Percentiles rank a stretch among this genome's conserved stretches.
phyloP scores from a whole-genome alignment of 2,329 filamentous ascomycete species.

The Neopestalotiopsis sp. region DNA sequence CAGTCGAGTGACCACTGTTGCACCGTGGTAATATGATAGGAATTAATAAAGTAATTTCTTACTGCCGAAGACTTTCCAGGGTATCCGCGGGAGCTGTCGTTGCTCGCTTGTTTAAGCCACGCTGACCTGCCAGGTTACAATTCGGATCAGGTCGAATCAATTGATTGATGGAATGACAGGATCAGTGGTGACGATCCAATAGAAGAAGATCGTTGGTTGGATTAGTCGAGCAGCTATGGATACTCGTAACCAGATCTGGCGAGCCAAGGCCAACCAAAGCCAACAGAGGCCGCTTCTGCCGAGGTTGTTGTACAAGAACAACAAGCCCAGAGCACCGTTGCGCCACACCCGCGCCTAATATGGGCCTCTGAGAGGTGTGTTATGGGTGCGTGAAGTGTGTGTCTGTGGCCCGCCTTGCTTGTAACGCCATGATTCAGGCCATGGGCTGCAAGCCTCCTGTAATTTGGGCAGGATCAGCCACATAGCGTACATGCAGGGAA shows the following conservation, averaged over 20 bases:
- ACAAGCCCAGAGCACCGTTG: neutral
- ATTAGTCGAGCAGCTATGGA: neutral
- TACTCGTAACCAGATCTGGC: neutral
- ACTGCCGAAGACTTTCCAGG: neutral
- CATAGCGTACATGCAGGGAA: neutral
- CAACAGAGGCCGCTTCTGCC: neutral
- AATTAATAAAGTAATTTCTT: neutral
- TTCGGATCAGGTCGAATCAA: neutral
- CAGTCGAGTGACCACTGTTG: neutral
- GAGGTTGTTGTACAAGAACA: neutral
- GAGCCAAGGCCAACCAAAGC: neutral
- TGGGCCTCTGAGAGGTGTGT: neutral
- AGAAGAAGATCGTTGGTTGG: neutral
- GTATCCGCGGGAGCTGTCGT: neutral
- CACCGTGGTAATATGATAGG: neutral
- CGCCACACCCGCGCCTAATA: neutral
- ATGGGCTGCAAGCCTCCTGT: neutral
- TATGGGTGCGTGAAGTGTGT: neutral
- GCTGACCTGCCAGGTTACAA: neutral
- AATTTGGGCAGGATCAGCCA: constrained; percentile 1
- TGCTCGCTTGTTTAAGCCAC: neutral
- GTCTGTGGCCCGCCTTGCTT: neutral
- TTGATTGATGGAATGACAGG: neutral
- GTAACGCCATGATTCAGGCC: neutral
- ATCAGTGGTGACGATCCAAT: neutral